These are phyloP conservation scores for Apiospora phragmitis DNA, from an alignment of 2,329 filamentous ascomycete species.

Conservation along the genomic window DNA sequence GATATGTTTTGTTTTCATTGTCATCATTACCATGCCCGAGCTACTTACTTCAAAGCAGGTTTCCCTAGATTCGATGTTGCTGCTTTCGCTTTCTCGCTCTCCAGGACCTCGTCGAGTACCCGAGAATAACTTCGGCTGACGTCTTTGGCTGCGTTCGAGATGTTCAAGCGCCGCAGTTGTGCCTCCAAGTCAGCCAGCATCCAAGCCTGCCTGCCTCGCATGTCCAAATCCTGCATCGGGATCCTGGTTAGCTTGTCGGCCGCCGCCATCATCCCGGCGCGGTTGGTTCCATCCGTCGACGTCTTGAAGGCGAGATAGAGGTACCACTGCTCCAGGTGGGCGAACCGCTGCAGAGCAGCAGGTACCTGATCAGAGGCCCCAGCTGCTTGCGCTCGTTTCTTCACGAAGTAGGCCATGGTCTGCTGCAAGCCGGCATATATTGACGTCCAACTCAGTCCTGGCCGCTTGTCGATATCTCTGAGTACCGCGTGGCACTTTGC, in stretches of 20 bases:
- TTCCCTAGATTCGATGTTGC: not conserved
- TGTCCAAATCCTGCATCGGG: not conserved
- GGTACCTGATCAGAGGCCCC: not conserved
- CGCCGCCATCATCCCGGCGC: not conserved
- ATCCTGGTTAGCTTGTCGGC: not conserved
- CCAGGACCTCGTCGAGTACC: not conserved
- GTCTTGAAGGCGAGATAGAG: conserved; percentile 6
- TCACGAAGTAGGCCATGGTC: conserved; percentile 1
- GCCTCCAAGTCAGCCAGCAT: not conserved
- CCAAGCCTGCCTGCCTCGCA: conserved; percentile 3
- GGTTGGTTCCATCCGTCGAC: not conserved
- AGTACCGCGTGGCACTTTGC: not conserved
- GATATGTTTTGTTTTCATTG: not conserved
- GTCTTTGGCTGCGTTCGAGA: not conserved
- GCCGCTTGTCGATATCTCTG: not conserved
- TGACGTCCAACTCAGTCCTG: not conserved
- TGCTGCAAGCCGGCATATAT: not conserved
- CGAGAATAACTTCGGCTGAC: not conserved
- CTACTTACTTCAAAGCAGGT: not conserved
- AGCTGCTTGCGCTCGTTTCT: not conserved
- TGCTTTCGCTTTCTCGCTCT: not conserved
- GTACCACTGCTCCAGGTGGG: conserved; percentile 8
- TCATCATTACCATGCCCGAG: not conserved
- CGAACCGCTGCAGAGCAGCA: not conserved
- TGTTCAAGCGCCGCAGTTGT: not conserved